Evolutionary conservation across 192 early-diverging fungal genomes (phyloP).

Genomic region (Backusella morwellensis): DNA sequence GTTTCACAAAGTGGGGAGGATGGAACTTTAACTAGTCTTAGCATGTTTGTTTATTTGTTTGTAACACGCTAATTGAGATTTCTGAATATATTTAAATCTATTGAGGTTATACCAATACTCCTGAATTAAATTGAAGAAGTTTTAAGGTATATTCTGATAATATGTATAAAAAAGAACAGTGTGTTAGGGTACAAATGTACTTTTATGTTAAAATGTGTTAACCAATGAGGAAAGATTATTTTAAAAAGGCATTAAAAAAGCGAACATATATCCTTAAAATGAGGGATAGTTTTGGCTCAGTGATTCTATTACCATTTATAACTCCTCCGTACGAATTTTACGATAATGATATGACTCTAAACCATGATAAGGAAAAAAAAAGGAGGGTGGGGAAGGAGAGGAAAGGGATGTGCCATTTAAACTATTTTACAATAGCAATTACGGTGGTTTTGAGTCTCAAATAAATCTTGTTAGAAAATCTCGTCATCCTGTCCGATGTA

Average conservation of each 20-base stretch:
- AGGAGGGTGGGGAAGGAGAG: too few relatives aligned
- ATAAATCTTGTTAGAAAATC: neutral
- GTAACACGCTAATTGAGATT: neutral
- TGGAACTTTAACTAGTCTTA: neutral
- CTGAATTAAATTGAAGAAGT: neutral
- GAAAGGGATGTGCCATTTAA: too few relatives aligned
- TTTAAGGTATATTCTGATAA: neutral
- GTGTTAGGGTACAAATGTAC: neutral
- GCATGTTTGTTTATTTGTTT: neutral
- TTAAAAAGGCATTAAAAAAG: neutral
- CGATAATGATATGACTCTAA: neutral
- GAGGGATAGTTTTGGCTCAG: neutral
- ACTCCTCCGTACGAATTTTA: neutral
- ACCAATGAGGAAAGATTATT: neutral
- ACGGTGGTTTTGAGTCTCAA: neutral
- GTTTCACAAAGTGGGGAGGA: neutral
- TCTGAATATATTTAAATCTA: neutral
- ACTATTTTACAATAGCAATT: neutral
- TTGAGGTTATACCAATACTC: neutral
- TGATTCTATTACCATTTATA: neutral
- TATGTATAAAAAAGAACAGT: neutral
- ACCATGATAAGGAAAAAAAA: neutral
- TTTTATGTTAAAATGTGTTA: neutral
- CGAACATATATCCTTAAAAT: neutral
- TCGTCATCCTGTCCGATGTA: neutral